Conservation (phyloP, 495 filamentous ascomycete species). For the Neurospora sp. region DNA sequence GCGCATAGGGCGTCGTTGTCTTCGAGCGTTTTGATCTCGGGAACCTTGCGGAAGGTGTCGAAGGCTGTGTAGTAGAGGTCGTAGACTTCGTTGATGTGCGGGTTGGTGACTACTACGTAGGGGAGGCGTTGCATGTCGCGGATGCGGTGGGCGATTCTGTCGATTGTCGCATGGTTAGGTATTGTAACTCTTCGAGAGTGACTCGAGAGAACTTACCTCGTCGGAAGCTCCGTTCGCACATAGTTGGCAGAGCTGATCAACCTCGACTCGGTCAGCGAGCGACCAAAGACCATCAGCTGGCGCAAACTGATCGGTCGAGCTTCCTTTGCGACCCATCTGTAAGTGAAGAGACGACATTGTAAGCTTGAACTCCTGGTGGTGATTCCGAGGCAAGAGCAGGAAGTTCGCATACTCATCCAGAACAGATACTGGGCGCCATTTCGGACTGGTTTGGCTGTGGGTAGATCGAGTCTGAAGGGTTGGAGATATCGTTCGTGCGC, state of each 20-base stretch:
- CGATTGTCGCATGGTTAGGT: background rate
- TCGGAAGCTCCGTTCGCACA: conserved; percentile 88
- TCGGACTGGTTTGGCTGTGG: conserved; percentile 26
- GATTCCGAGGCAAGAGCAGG: background rate
- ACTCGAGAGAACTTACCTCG: conserved; percentile 43
- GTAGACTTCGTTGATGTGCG: conserved; percentile 86
- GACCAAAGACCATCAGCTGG: conserved; percentile 86
- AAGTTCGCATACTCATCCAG: conserved; percentile 65
- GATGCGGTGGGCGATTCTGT: conserved; percentile 79
- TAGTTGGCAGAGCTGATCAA: conserved; percentile 94
- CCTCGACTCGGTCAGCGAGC: conserved; percentile 80
- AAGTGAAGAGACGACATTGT: conserved; percentile 10
- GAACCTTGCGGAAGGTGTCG: conserved; percentile 72
- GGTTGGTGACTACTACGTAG: conserved; percentile 93
- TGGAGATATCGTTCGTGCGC: background rate
- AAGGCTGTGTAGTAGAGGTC: conserved; percentile 95
- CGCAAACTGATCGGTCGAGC: conserved; percentile 81
- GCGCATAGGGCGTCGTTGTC: conserved; percentile 89
- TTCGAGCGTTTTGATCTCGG: conserved; percentile 72
- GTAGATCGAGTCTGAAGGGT: background rate
- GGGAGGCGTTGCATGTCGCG: conserved; percentile 96
- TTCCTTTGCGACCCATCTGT: conserved; percentile 77
- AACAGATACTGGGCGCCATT: conserved; percentile 73
- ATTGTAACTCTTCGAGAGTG: background rate
- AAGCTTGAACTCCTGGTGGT: conserved; percentile 1